Conservation (phyloP, 139 green algal species). For the Asterochloris erici region DNA sequence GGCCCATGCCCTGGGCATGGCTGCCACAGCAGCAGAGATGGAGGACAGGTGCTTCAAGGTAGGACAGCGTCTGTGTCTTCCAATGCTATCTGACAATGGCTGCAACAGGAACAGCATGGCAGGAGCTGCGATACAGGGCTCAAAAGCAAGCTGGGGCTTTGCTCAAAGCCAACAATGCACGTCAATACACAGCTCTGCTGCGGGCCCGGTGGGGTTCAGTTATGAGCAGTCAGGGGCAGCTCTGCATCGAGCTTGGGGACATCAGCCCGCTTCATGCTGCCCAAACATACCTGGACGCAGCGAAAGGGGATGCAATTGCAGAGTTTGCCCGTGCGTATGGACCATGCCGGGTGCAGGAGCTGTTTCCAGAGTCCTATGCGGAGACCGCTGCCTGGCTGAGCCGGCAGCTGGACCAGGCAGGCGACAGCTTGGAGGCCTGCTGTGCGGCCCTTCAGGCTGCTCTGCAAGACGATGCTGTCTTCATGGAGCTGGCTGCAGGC, state of each 20-base stretch:
- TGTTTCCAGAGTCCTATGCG: constrained; percentile 82
- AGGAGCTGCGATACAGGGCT: not conserved
- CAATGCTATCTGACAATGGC: too few species aligned
- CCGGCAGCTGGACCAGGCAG: constrained; percentile 38
- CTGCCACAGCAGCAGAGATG: constrained; percentile 42
- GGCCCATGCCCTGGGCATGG: constrained; percentile 76
- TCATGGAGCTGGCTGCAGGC: constrained; percentile 48
- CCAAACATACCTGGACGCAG: too few species aligned
- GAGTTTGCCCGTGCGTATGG: not conserved
- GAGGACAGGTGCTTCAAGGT: constrained; percentile 81
- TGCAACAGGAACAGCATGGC: not conserved
- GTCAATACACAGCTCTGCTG: not conserved
- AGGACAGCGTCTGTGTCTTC: not conserved
- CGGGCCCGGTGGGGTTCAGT: not conserved
- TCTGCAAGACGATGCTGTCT: constrained; percentile 44
- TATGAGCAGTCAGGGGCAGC: too few species aligned
- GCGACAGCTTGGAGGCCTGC: constrained; percentile 48
- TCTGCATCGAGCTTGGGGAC: too few species aligned
- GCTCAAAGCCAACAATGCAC: not conserved
- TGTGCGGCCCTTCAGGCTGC: constrained; percentile 49
- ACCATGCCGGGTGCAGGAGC: constrained; percentile 39
- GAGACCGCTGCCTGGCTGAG: constrained; percentile 65
- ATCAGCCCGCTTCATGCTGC: too few species aligned
- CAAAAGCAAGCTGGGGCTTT: not conserved
- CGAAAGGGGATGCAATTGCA: too few species aligned